These are phyloP conservation scores for Cladorrhinum samala DNA, from an alignment of 495 filamentous ascomycete species.

Conservation along the genomic window DNA sequence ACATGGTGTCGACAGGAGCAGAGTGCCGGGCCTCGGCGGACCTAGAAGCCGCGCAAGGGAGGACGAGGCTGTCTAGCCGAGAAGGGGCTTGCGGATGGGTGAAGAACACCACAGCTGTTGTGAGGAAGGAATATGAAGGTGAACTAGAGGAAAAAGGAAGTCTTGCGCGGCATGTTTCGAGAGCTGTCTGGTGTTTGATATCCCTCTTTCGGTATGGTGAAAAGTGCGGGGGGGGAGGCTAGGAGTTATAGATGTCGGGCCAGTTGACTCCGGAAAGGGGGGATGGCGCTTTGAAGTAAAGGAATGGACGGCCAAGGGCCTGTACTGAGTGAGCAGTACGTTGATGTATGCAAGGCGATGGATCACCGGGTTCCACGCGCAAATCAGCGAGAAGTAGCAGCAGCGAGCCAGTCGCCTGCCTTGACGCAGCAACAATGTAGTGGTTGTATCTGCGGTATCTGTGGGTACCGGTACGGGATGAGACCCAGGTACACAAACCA, in stretches of 20 bases:
- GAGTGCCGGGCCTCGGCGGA: background rate
- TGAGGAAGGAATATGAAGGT: conserved; percentile 8
- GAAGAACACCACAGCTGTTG: conserved; percentile 5
- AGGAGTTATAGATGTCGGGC: conserved; percentile 15
- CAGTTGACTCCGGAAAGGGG: conserved; percentile 12
- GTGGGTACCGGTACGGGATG: conserved; percentile 30
- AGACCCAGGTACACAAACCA: conserved; percentile 26
- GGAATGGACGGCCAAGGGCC: conserved; percentile 15
- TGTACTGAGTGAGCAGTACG: background rate
- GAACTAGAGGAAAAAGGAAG: conserved; percentile 18
- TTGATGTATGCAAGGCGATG: conserved; percentile 23
- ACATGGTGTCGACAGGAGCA: conserved; percentile 17
- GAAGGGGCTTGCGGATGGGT: background rate
- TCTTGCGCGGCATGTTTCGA: conserved; percentile 25
- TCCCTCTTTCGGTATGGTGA: conserved; percentile 3
- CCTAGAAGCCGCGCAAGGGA: background rate
- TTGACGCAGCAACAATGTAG: conserved; percentile 8
- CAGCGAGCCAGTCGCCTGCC: conserved; percentile 15
- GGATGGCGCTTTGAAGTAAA: conserved; percentile 15
- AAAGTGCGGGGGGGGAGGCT: conserved; percentile 18
- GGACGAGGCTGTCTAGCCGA: background rate
- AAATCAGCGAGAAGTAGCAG: conserved; percentile 23
- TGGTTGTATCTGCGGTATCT: conserved; percentile 18
- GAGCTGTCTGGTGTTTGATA: conserved; percentile 9
- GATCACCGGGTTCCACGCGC: conserved; percentile 22